Base-by-base conservation (phyloP, 1,284 basidiomycete species). In the Apiotrichum siamense region DNA sequence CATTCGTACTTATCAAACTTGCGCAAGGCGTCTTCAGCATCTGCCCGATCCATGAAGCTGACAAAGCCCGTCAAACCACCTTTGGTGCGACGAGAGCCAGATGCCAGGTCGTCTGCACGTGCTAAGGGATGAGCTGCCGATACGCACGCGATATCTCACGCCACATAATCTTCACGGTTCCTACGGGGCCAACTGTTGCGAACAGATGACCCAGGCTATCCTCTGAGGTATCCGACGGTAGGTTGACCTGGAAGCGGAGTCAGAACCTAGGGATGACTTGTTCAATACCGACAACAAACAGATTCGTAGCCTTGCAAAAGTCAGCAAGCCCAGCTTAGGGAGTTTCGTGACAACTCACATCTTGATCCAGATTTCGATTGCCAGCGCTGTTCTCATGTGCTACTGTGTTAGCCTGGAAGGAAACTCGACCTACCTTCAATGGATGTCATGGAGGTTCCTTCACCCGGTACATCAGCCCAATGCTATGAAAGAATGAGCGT, bases 1-100 rank as follows among this genome's bases (percentile, higher is more conserved):
- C 92, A 97, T 44, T 91, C 87, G 53, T 84, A 84, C 0, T 92
- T 92, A 63, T 97, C 93, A 44, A 88, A 81, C 64, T 93, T 85
- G 21, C 84, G 82, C 18, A 94, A 77, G 2, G 92, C 93, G 32
- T 73, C 76, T 67, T 97, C 92, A 3, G 96, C 94, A 64, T 94
- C 90, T 54, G 81, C 81, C 31, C 94, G 81, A 55, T 83, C 86
- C 90, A 97, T 96, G 73, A 85, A 98, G 0, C 91, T 88, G 4
- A 98, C 93, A 64, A 97, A 98, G 0, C 93, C 94, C 55, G 87
- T 89, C 33, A 97, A 76, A 12, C 88, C 88, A 10, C 81, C 38
- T 82, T 74, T 86, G 83, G 53, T 78, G 49, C 83, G 78, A 17
- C 41, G 32, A 25, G 40, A 29, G 21, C 17, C 4, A 27, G 47